phyloP scores from a whole-genome alignment of 305 asterid species.

The Fraxinus floribunda region DNA sequence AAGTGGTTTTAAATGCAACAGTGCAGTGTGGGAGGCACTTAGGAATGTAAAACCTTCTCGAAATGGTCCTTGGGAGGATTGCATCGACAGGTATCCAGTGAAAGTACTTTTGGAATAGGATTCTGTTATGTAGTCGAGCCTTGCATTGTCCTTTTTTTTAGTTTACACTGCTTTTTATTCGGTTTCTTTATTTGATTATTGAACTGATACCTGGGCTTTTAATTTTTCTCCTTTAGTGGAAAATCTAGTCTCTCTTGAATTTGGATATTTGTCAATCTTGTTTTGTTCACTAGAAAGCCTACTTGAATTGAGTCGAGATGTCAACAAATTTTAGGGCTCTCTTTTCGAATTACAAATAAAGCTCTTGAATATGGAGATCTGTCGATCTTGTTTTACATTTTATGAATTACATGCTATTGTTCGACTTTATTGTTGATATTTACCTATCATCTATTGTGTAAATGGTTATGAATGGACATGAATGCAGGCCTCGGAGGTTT shows the following conservation, averaged over 20 bases:
- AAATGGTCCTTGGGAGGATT: slow-evolving; percentile 56
- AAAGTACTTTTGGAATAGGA: slow-evolving; percentile 30
- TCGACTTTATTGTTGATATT: not conserved
- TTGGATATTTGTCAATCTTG: not conserved
- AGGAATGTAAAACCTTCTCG: slow-evolving; percentile 39
- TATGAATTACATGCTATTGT: not conserved
- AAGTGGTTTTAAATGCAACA: slow-evolving; percentile 53
- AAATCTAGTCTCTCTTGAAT: not conserved
- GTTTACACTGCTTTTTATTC: not conserved
- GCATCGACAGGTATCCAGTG: slow-evolving; percentile 50
- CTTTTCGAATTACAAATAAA: not conserved
- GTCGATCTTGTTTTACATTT: not conserved
- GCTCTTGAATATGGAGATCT: not conserved
- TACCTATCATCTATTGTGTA: not conserved
- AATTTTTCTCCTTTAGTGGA: not conserved
- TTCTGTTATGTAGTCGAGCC: not conserved
- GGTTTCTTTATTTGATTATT: not conserved
- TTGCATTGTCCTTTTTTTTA: not conserved
- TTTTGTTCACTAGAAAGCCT: not conserved
- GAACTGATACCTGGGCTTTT: not conserved
- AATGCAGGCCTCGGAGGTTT: not conserved
- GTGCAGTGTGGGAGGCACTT: slow-evolving; percentile 61
- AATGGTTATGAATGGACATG: not conserved
- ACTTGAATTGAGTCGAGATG: not conserved
- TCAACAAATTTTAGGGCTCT: not conserved